phyloP scores from a whole-genome alignment of 176 grass and related monocot species.

The Luzula sylvatica region DNA sequence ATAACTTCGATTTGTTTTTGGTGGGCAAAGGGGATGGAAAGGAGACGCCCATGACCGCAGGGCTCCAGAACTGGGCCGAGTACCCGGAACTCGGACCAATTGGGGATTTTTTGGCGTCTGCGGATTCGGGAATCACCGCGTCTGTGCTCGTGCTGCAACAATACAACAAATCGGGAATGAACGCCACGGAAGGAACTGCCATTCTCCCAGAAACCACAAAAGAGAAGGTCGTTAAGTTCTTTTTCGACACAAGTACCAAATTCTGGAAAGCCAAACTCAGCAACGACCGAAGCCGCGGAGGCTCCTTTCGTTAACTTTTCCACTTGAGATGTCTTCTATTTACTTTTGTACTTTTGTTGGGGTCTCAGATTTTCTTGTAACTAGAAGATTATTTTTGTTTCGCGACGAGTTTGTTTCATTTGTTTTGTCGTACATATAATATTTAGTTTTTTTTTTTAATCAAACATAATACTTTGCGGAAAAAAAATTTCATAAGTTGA shows the following conservation, averaged over 20 bases:
- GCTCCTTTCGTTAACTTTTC: not conserved
- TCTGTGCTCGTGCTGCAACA: slow-evolving; percentile 57
- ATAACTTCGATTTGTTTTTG: slow-evolving; percentile 40
- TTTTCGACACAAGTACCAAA: not conserved
- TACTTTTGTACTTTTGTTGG: no score
- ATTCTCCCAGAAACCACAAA: not conserved
- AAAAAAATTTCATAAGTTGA: no score
- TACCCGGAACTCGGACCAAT: slow-evolving; percentile 54
- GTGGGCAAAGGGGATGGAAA: slow-evolving; percentile 41
- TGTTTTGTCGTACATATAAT: no score
- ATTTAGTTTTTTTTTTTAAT: no score
- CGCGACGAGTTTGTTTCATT: no score
- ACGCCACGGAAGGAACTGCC: not conserved
- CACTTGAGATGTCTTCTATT: no score
- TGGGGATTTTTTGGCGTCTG: slow-evolving; percentile 54
- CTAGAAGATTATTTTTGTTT: no score
- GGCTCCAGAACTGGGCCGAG: slow-evolving; percentile 48
- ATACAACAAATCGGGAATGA: slow-evolving; percentile 21
- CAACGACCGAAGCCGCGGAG: not conserved
- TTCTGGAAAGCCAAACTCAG: slow-evolving; percentile 5
- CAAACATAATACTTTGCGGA: no score
- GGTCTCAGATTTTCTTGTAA: no score
- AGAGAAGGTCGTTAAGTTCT: not conserved
- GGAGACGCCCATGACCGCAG: slow-evolving; percentile 34
- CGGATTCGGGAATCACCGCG: slow-evolving; percentile 27